Conservation (phyloP, 2,329 filamentous ascomycete genomes). For the Diplodia sapinea region DNA sequence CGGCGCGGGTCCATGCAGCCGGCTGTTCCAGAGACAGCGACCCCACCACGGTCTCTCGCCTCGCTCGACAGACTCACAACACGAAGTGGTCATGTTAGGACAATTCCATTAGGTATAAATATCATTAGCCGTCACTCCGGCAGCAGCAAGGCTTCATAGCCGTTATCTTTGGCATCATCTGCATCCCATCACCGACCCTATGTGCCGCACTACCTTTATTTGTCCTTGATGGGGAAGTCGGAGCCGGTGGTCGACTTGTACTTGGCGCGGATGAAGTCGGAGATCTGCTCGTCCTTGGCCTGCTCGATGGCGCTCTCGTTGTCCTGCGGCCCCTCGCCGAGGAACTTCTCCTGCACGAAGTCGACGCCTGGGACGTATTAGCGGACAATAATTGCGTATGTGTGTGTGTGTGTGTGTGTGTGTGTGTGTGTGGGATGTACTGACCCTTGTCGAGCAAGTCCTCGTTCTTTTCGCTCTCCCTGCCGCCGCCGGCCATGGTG, state of each 20-base stretch:
- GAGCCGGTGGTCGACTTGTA: conserved; percentile 73
- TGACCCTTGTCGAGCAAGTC: conserved; percentile 81
- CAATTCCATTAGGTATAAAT: background rate
- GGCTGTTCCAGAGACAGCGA: no score
- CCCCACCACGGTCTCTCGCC: no score
- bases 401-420: no score
- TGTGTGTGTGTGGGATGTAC: background rate
- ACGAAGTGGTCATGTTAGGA: background rate
- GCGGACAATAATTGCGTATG: no score
- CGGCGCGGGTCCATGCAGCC: no score
- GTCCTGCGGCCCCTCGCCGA: conserved; percentile 72
- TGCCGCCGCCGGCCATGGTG: conserved; percentile 72
- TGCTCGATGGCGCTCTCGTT: conserved; percentile 75
- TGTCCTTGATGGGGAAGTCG: conserved; percentile 74
- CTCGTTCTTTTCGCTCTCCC: conserved; percentile 79
- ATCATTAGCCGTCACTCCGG: background rate
- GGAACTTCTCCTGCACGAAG: conserved; percentile 75
- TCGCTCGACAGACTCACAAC: background rate
- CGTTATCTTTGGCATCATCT: background rate
- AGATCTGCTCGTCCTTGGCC: conserved; percentile 81
- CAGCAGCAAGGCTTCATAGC: background rate
- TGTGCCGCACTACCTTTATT: conserved; percentile 53
- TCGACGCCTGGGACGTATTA: conserved; percentile 66
- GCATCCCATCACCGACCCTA: background rate
- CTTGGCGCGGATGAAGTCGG: conserved; percentile 71